These are phyloP conservation scores for Striga asiatica DNA, from an alignment of 257 asterid species.

Conservation along the genomic window DNA sequence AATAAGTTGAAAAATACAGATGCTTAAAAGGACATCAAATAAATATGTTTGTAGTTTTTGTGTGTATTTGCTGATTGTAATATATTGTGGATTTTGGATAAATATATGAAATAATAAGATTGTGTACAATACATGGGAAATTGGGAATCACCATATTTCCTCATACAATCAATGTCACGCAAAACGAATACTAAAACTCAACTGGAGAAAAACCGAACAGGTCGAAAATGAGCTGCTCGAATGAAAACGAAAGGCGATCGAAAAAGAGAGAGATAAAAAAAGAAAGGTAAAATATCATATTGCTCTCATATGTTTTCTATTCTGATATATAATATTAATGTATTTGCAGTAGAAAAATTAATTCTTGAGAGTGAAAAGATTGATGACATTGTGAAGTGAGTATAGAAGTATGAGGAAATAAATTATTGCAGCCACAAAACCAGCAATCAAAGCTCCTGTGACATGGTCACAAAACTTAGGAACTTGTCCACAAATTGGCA, in stretches of 20 bases:
- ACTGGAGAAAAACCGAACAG: too few relatives aligned
- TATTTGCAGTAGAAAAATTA: too few relatives aligned
- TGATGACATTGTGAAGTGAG: conserved; percentile 47
- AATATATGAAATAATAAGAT: background rate
- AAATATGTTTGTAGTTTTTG: background rate
- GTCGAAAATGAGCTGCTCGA: too few relatives aligned
- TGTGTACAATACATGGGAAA: background rate
- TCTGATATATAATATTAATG: too few relatives aligned
- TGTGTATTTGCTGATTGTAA: conserved; percentile 13
- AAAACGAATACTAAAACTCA: too few relatives aligned
- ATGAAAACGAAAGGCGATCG: background rate
- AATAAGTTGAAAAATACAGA: conserved; percentile 1
- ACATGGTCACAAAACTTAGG: conserved; percentile 67
- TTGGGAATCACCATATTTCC: background rate
- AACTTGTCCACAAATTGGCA: conserved; percentile 74
- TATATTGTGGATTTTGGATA: conserved; percentile 17
- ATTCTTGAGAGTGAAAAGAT: conserved; percentile 35
- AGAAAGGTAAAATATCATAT: too few relatives aligned
- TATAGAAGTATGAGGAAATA: conserved; percentile 48
- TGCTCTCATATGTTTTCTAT: too few relatives aligned
- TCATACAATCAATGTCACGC: background rate
- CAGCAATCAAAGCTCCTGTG: conserved; percentile 49
- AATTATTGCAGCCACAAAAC: conserved; percentile 45
- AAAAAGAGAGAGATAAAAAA: background rate
- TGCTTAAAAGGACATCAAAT: background rate